Evolutionary conservation across 352 stramenopile species (phyloP).

Genomic region (Pythium dissotocum): DNA sequence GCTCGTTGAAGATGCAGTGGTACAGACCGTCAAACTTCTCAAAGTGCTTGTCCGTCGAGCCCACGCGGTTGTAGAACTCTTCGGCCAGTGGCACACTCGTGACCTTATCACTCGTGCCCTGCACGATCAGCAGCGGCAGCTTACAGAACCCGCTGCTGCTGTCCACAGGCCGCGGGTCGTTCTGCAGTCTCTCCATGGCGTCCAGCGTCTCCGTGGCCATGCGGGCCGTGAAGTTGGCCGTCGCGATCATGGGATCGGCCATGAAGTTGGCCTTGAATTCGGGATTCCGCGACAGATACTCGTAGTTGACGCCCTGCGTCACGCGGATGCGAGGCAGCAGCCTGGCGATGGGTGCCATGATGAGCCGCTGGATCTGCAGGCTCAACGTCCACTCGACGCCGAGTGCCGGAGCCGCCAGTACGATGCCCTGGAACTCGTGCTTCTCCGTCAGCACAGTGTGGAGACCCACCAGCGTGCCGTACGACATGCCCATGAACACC

Average conservation of each 20-base stretch:
- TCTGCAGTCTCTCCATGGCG: constrained; percentile 23
- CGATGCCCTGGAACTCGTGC: constrained; percentile 26
- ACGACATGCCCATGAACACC: constrained; percentile 27
- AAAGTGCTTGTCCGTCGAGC: constrained; percentile 55
- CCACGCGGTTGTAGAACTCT: constrained; percentile 43
- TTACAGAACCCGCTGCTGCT: constrained; percentile 8
- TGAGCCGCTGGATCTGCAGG: constrained; percentile 10
- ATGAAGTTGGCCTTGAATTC: constrained; percentile 13
- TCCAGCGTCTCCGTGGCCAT: constrained; percentile 27
- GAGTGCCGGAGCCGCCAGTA: constrained; percentile 27
- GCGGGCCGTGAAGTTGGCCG: constrained; percentile 18
- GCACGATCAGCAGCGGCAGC: constrained; percentile 20
- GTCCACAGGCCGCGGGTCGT: constrained; percentile 15
- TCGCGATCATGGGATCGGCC: constrained; percentile 23
- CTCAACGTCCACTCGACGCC: constrained; percentile 21
- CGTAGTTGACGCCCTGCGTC: constrained; percentile 22
- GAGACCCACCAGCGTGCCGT: constrained; percentile 22
- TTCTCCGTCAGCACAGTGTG: constrained; percentile 29
- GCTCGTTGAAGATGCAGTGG: constrained; percentile 64
- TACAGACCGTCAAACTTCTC: constrained; percentile 52
- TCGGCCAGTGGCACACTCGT: constrained; percentile 36
- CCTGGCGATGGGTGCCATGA: neutral
- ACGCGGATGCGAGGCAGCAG: constrained; percentile 16
- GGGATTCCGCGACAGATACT: constrained; percentile 21
- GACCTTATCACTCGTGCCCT: constrained; percentile 25